Evolutionary conservation across 768 basidiomycete species (phyloP).

Genomic region (Rhizopogon vinicolor): DNA sequence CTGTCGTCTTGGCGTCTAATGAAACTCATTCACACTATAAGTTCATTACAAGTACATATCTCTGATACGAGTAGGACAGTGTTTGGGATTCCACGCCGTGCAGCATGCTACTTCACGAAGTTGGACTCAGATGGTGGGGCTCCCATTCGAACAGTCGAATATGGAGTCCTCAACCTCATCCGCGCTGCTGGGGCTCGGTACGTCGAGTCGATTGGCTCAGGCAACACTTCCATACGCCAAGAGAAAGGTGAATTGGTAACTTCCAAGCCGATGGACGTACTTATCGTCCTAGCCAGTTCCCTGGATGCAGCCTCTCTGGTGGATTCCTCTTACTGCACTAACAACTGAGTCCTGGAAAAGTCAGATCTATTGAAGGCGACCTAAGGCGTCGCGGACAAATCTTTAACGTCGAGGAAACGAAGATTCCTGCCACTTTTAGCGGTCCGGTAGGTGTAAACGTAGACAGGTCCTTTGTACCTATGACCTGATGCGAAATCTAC

Average conservation of each 20-base stretch:
- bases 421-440: background rate
- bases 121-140: conserved; percentile 26
- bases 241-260: background rate
- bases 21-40: too few species aligned
- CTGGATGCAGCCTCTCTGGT: background rate
- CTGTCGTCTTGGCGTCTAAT: too few species aligned
- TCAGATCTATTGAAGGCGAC: background rate
- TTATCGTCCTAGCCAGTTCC: background rate
- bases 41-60: too few species aligned
- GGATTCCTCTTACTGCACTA: background rate
- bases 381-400: conserved; percentile 20
- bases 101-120: conserved; percentile 26
- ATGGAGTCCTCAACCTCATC: conserved; percentile 2
- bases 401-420: conserved; percentile 12
- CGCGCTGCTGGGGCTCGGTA: background rate
- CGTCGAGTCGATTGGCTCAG: background rate
- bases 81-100: conserved; percentile 14
- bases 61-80: background rate
- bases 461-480: conserved; percentile 9
- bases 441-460: conserved; percentile 1
- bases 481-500: too few species aligned
- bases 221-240: background rate
- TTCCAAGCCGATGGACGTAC: background rate
- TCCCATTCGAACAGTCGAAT: conserved; percentile 5
- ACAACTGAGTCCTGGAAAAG: background rate